A percentile compares a stretch with the other conserved stretches of the same genome.
Evolutionary conservation across 352 stramenopile species (phyloP).

Genomic region (Phytopythium litorale): DNA sequence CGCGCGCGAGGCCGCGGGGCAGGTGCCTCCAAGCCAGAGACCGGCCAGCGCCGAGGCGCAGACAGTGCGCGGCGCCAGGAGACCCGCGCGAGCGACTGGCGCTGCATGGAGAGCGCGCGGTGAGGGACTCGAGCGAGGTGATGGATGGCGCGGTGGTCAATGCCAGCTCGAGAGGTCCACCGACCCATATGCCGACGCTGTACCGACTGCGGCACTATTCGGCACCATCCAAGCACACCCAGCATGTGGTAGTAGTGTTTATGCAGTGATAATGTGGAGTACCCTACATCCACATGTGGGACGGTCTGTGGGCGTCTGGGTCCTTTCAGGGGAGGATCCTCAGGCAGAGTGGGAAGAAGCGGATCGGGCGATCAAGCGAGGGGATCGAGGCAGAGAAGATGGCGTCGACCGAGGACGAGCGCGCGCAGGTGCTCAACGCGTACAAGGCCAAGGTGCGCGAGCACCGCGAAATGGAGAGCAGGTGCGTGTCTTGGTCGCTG

Average conservation of each 20-base stretch:
- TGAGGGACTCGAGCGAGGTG: background rate
- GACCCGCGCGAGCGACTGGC: background rate
- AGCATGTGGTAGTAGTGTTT: background rate
- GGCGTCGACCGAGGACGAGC: slow-evolving; percentile 81
- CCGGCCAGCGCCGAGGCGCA: background rate
- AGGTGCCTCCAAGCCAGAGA: background rate
- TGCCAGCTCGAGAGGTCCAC: too few species aligned
- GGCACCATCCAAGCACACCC: too few species aligned
- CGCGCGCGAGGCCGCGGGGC: background rate
- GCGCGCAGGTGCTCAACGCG: slow-evolving; percentile 91
- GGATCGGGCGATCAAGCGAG: background rate
- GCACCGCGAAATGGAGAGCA: slow-evolving; percentile 95
- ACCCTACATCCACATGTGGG: too few species aligned
- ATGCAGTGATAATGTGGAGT: too few species aligned
- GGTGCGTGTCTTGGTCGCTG: slow-evolving; percentile 37
- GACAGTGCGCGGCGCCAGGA: slow-evolving; percentile 1
- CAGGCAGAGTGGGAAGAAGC: background rate
- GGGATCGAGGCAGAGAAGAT: slow-evolving; percentile 15
- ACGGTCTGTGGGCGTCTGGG: background rate
- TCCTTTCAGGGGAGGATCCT: background rate
- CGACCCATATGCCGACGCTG: too few species aligned
- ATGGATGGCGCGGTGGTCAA: background rate
- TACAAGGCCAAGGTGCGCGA: slow-evolving; percentile 97
- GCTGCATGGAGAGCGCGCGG: background rate
- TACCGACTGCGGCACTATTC: too few species aligned